These are phyloP conservation scores for Pseudopithomyces chartarum DNA, from an alignment of 2,329 filamentous ascomycete genomes.

Conservation along the genomic window DNA sequence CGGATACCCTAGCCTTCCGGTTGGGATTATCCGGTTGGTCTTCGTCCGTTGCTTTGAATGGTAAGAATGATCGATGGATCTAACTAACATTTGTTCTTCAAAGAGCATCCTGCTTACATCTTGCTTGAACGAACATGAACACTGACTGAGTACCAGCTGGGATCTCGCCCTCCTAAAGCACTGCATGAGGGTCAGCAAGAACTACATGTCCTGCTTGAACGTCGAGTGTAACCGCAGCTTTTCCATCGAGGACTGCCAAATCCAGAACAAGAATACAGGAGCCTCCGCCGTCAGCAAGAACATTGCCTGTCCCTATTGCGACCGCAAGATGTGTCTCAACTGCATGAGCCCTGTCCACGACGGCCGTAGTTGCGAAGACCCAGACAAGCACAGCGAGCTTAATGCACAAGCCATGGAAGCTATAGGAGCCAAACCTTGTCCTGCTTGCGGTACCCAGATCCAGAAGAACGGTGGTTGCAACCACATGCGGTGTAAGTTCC, in stretches of 20 bases:
- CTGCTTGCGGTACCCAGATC: conserved; percentile 29
- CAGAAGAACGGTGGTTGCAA: conserved; percentile 33
- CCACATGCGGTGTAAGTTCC: conserved; percentile 29
- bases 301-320: conserved; percentile 31
- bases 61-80: no score
- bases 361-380: conserved; percentile 17
- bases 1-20: no score
- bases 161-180: conserved; percentile 24
- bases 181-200: conserved; percentile 13
- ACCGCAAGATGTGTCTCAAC: conserved; percentile 19
- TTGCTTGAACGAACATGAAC: no score
- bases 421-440: conserved; percentile 34
- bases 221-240: conserved; percentile 26
- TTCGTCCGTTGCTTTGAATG: no score
- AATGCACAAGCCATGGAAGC: conserved; percentile 16
- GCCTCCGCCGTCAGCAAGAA: background rate
- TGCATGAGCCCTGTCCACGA: conserved; percentile 29
- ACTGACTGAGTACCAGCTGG: conserved; percentile 21
- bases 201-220: conserved; percentile 27
- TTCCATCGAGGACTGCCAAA: conserved; percentile 24
- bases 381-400: conserved; percentile 21
- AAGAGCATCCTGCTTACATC: no score
- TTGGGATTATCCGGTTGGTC: no score
- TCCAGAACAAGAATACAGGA: background rate
- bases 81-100: no score